Conservation (phyloP, 345 rosid species). For the Bretschneidera sinensis region DNA sequence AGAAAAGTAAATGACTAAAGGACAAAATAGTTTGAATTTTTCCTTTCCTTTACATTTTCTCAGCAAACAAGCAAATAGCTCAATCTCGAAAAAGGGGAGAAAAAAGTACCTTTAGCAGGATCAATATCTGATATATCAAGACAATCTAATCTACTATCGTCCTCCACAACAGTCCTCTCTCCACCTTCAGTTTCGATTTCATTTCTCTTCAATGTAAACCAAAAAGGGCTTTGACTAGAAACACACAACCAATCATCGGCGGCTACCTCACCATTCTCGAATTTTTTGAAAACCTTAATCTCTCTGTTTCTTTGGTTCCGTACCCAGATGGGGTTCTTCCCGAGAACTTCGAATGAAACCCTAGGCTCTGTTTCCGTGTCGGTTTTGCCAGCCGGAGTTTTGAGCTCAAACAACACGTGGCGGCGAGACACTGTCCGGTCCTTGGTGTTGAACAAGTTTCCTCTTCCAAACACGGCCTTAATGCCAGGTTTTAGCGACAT, state of each 20-base stretch:
- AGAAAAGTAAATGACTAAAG: background rate
- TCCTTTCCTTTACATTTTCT: background rate
- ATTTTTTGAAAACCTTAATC: constrained; percentile 38
- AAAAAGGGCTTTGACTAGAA: constrained; percentile 44
- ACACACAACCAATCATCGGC: constrained; percentile 58
- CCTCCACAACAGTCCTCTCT: constrained; percentile 22
- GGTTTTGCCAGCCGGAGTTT: constrained; percentile 10
- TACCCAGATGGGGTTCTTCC: constrained; percentile 74
- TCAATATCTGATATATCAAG: constrained; percentile 39
- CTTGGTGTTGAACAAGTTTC: constrained; percentile 36
- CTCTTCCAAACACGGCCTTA: constrained; percentile 51
- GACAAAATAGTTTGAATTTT: background rate
- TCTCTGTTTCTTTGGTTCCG: constrained; percentile 25
- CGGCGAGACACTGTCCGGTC: constrained; percentile 64
- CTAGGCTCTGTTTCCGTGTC: constrained; percentile 26
- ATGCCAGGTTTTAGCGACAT: constrained; percentile 26
- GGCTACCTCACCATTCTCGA: constrained; percentile 42
- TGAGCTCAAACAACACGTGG: constrained; percentile 40
- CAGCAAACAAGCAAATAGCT: background rate
- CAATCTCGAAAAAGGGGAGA: background rate
- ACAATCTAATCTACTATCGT: constrained; percentile 22
- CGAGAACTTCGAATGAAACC: constrained; percentile 55
- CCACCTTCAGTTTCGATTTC: constrained; percentile 21
- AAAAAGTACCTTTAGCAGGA: constrained; percentile 56
- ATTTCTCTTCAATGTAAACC: constrained; percentile 45